Evolutionary conservation across 2,329 filamentous ascomycete genomes (phyloP).

Genomic region (Rutstroemia sp.): DNA sequence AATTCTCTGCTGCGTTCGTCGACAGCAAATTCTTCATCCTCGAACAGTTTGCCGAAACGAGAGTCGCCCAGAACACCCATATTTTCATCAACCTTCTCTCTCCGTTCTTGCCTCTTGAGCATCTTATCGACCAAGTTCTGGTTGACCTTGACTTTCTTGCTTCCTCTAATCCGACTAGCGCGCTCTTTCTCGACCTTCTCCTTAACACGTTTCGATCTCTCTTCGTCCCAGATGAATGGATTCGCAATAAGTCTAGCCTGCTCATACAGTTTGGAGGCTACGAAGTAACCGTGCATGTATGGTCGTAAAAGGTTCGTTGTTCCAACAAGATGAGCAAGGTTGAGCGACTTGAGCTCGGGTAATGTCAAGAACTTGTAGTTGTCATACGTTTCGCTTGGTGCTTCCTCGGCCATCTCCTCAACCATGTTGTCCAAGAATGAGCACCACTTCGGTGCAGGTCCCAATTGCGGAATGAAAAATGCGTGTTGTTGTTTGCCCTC

Average conservation of each 20-base stretch:
- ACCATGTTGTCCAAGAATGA: constrained; percentile 95
- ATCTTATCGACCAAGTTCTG: constrained; percentile 70
- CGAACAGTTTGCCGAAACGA: constrained; percentile 83
- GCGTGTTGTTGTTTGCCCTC: constrained; percentile 92
- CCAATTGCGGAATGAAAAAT: constrained; percentile 90
- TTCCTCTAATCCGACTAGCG: constrained; percentile 87
- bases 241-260: constrained; percentile 89
- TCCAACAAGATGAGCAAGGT: constrained; percentile 80
- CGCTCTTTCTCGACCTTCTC: constrained; percentile 96
- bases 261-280: constrained; percentile 90
- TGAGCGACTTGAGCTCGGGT: constrained; percentile 77
- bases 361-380: constrained; percentile 98
- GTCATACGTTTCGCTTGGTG: constrained; percentile 79
- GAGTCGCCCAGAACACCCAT: constrained; percentile 70
- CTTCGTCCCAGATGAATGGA: constrained; percentile 88
- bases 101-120: constrained; percentile 56
- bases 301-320: constrained; percentile 84
- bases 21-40: constrained; percentile 87
- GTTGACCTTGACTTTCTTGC: constrained; percentile 98
- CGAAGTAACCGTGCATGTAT: constrained; percentile 99
- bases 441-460: constrained; percentile 91
- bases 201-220: constrained; percentile 82
- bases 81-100: constrained; percentile 48
- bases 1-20: constrained; percentile 88
- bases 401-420: constrained; percentile 93